Conservation (phyloP, 306 rosid species). For the Castanopsis chinensis region DNA sequence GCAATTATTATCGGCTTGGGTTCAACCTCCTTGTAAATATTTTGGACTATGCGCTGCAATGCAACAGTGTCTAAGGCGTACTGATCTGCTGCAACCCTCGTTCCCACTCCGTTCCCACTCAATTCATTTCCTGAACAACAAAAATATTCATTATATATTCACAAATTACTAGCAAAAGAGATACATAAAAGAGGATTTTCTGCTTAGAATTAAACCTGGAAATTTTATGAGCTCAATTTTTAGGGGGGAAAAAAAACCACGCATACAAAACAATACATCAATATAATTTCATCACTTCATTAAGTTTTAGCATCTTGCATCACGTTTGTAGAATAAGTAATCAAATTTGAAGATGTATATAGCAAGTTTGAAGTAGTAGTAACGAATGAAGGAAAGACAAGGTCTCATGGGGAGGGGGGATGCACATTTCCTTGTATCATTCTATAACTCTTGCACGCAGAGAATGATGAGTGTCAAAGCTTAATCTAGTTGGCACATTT, state of each 20-base stretch:
- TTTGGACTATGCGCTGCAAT: conserved; percentile 49
- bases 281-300: neutral
- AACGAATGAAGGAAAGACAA: too few species aligned
- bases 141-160: neutral
- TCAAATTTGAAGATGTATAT: too few species aligned
- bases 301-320: too few species aligned
- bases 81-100: conserved; percentile 60
- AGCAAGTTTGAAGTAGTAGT: too few species aligned
- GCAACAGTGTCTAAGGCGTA: conserved; percentile 61
- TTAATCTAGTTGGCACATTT: neutral
- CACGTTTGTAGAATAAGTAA: too few species aligned
- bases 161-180: neutral
- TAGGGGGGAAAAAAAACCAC: neutral
- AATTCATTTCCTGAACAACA: conserved; percentile 72
- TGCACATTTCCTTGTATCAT: too few species aligned
- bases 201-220: neutral
- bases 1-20: conserved; percentile 74
- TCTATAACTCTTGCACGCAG: too few species aligned
- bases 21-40: conserved; percentile 34
- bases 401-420: too few species aligned
- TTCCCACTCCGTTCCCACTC: conserved; percentile 78
- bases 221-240: neutral
- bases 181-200: neutral
- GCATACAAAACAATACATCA: neutral
- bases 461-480: too few species aligned